These are phyloP conservation scores for Stylonectria norvegica DNA, from an alignment of 2,329 filamentous ascomycete species.

Conservation along the genomic window DNA sequence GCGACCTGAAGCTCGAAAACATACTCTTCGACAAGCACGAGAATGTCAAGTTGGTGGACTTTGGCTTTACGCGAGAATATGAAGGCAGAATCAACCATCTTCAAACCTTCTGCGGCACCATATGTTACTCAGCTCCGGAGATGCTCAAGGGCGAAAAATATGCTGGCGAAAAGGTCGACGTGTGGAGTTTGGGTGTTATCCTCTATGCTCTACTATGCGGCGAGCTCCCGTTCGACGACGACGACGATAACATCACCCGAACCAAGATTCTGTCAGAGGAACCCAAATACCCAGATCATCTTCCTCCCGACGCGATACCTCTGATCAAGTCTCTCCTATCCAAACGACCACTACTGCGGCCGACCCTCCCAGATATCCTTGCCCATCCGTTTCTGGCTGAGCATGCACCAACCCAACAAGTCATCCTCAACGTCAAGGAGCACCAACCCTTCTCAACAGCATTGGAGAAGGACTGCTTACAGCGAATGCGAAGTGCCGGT, in stretches of 20 bases:
- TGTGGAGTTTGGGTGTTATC: slow-evolving; percentile 88
- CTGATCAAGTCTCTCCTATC: slow-evolving; percentile 80
- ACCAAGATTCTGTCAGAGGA: slow-evolving; percentile 81
- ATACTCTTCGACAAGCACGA: slow-evolving; percentile 95
- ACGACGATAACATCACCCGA: slow-evolving; percentile 86
- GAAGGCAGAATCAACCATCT: slow-evolving; percentile 91
- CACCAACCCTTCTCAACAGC: slow-evolving; percentile 79
- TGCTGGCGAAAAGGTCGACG: slow-evolving; percentile 94
- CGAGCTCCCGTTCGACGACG: slow-evolving; percentile 92
- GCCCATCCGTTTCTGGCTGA: slow-evolving; percentile 84
- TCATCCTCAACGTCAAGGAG: slow-evolving; percentile 78
- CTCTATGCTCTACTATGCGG: slow-evolving; percentile 78
- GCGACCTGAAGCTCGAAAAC: slow-evolving; percentile 87
- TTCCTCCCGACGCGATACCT: slow-evolving; percentile 73
- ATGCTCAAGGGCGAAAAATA: slow-evolving; percentile 99
- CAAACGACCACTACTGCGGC: slow-evolving; percentile 81
- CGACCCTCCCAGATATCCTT: slow-evolving; percentile 79
- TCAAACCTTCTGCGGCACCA: slow-evolving; percentile 95
- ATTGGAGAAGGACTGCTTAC: slow-evolving; percentile 84
- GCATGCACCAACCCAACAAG: slow-evolving; percentile 81
- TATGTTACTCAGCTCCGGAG: slow-evolving; percentile 96
- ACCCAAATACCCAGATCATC: slow-evolving; percentile 75
- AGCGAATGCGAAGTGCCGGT: slow-evolving; percentile 89
- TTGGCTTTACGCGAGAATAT: slow-evolving; percentile 97
- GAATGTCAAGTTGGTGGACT: slow-evolving; percentile 96